These are phyloP conservation scores for Trametes sp. DNA, from an alignment of 1,284 basidiomycete species.

Conservation along the genomic window DNA sequence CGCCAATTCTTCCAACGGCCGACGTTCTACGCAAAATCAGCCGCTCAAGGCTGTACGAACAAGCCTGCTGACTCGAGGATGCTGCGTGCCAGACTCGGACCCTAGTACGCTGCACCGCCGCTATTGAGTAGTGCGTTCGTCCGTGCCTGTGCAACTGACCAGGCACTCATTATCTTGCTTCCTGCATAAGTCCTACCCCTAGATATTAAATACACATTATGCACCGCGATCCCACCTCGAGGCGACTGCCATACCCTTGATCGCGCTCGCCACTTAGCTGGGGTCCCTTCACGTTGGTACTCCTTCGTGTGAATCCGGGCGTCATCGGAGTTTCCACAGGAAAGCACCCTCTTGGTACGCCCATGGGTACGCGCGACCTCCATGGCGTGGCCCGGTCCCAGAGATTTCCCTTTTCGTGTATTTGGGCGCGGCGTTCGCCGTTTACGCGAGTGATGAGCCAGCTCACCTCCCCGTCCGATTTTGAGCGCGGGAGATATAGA, in stretches of 20 bases:
- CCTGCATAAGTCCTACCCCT: background rate
- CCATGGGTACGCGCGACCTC: background rate
- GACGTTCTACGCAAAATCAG: too few relatives aligned
- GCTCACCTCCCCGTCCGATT: background rate
- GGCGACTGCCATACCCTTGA: too few relatives aligned
- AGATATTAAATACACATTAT: background rate
- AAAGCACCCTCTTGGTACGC: background rate
- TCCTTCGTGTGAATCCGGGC: background rate
- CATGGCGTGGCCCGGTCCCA: background rate
- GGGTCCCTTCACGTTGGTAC: too few relatives aligned
- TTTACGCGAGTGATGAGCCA: background rate
- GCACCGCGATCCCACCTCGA: background rate
- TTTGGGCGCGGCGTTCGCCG: background rate
- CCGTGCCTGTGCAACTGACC: too few relatives aligned
- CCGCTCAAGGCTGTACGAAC: too few relatives aligned
- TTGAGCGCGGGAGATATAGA: background rate
- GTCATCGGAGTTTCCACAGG: background rate
- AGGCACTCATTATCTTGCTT: too few relatives aligned
- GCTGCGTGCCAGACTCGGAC: too few relatives aligned
- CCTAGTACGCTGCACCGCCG: too few relatives aligned
- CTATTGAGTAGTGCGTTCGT: too few relatives aligned
- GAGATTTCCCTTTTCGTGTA: background rate
- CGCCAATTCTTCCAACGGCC: background rate
- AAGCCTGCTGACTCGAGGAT: too few relatives aligned
- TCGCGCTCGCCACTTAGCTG: too few relatives aligned